These are phyloP conservation scores for Ustilago xerochloae DNA, from an alignment of 1,284 basidiomycete genomes.

Conservation along the genomic window DNA sequence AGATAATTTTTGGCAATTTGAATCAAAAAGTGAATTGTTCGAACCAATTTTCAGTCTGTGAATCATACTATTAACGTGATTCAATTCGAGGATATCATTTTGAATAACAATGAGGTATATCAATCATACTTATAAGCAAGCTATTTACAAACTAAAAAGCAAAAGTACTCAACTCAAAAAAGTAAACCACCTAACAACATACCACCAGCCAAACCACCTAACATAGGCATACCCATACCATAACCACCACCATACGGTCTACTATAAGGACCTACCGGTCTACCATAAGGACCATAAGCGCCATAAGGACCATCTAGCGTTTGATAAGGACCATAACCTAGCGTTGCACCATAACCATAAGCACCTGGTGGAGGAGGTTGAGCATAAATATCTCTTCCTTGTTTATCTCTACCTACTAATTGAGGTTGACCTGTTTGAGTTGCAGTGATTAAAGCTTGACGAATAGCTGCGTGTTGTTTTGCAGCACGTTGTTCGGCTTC, in stretches of 20 bases:
- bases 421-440: conserved; percentile 52
- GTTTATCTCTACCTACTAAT: conserved; percentile 39
- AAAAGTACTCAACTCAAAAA: conserved; percentile 19
- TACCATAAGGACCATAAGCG: conserved; percentile 33
- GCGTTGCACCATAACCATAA: conserved; percentile 30
- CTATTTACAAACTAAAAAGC: background rate
- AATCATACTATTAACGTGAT: no score
- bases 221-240: conserved; percentile 24
- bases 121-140: background rate
- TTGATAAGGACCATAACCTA: conserved; percentile 51
- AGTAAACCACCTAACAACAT: conserved; percentile 50
- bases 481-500: conserved; percentile 54
- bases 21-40: no score
- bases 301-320: conserved; percentile 39
- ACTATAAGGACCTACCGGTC: conserved; percentile 39
- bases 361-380: conserved; percentile 51
- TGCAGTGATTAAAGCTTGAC: conserved; percentile 33
- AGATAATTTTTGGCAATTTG: no score
- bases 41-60: no score
- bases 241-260: conserved; percentile 26
- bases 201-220: conserved; percentile 47
- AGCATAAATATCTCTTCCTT: conserved; percentile 50
- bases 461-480: conserved; percentile 42
- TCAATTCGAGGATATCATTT: no score
- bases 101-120: no score